A percentile compares a stretch with the other conserved stretches of the same genome.
phyloP scores from a whole-genome alignment of 495 filamentous ascomycete genomes.

The Oleoguttula mirabilis region DNA sequence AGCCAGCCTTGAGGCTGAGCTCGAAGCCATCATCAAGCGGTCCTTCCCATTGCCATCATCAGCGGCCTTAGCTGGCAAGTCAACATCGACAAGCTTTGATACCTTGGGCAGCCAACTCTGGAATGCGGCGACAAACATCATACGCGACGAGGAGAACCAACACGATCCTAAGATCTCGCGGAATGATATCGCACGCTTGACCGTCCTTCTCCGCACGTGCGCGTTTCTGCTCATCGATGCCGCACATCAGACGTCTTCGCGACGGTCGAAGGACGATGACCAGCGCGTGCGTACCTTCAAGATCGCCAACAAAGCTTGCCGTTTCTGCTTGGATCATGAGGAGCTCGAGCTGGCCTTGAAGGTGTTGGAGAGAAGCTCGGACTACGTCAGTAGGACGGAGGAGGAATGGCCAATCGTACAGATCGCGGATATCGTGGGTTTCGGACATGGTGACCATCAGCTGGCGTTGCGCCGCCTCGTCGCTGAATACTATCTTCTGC shows the following conservation, averaged over 20 bases:
- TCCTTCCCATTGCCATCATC: conserved; percentile 1
- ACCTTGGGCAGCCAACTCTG: conserved; percentile 45
- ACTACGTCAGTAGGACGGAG: conserved; percentile 47
- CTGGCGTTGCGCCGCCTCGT: conserved; percentile 31
- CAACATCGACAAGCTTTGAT: conserved; percentile 25
- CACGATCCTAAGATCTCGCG: neutral
- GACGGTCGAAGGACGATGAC: conserved; percentile 21
- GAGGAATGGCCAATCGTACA: conserved; percentile 20
- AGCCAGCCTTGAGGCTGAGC: neutral
- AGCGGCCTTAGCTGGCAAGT: neutral
- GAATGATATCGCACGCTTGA: too few relatives aligned
- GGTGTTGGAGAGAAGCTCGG: conserved; percentile 51
- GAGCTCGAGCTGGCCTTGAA: conserved; percentile 45
- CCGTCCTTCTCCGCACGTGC: conserved; percentile 54
- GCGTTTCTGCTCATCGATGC: conserved; percentile 58
- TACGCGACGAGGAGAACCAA: conserved; percentile 10
- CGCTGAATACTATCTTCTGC: conserved; percentile 57
- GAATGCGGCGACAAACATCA: conserved; percentile 52
- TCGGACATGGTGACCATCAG: conserved; percentile 25
- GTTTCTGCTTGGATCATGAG: conserved; percentile 47
- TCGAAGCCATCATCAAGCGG: conserved; percentile 9
- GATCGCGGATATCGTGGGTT: conserved; percentile 13
- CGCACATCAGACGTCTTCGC: conserved; percentile 39
- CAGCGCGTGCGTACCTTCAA: conserved; percentile 44
- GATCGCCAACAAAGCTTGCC: conserved; percentile 53